Evolutionary conservation across 192 early-diverging fungal species (phyloP).

Genomic region (Coemansia sp.): DNA sequence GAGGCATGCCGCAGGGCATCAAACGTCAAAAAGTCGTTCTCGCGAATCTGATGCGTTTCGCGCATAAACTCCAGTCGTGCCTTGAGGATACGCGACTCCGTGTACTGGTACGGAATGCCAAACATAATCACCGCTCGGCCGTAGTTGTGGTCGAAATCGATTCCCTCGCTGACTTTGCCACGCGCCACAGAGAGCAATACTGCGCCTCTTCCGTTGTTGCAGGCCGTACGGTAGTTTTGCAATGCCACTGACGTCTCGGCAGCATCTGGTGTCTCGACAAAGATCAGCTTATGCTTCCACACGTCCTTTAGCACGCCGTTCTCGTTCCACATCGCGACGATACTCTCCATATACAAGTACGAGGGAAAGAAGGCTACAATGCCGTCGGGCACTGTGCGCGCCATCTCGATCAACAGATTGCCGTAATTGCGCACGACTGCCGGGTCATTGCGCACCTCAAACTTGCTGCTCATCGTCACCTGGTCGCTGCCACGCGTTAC

Average conservation of each 20-base stretch:
- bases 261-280: conserved; percentile 99
- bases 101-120: conserved; percentile 99
- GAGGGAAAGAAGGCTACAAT: conserved; percentile 98
- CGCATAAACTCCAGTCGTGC: conserved; percentile 94
- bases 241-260: conserved; percentile 94
- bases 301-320: conserved; percentile 94
- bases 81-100: conserved; percentile 93
- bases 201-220: conserved; percentile 98
- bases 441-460: conserved; percentile 98
- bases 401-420: conserved; percentile 92
- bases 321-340: conserved; percentile 98
- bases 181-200: conserved; percentile 97
- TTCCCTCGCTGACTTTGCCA: conserved; percentile 99
- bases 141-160: conserved; percentile 99
- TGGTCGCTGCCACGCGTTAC: conserved; percentile 98
- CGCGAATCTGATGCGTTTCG: conserved; percentile 90
- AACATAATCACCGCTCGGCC: conserved; percentile 99
- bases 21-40: conserved; percentile 99
- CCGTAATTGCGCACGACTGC: conserved; percentile 99
- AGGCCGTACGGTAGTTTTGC: conserved; percentile 92
- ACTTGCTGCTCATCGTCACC: conserved; percentile 96
- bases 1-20: conserved; percentile 99
- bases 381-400: conserved; percentile 94
- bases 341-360: conserved; percentile 99
- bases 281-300: conserved; percentile 97